These are phyloP conservation scores for Mycena galericulata DNA, from an alignment of 768 basidiomycete genomes.

Conservation along the genomic window DNA sequence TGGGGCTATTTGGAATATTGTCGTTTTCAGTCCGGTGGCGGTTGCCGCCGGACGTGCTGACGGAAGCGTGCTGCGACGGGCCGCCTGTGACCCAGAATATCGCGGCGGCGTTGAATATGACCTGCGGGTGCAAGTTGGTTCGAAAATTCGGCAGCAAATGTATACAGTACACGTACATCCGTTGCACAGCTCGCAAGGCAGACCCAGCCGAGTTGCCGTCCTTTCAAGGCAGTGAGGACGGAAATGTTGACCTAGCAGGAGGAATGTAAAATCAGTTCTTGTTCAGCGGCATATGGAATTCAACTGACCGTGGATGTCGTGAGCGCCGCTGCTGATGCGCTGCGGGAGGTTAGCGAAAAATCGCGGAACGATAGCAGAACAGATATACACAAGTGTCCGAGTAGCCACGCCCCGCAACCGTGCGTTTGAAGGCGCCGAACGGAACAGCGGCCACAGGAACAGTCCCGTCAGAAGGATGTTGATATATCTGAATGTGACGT, in stretches of 20 bases:
- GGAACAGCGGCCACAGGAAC: constrained; percentile 58
- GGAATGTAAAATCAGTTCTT: neutral
- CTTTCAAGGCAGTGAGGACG: constrained; percentile 45
- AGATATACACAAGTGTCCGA: neutral
- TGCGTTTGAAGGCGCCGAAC: neutral
- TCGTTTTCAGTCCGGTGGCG: too few relatives aligned
- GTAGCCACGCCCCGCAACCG: neutral
- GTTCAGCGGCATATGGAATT: neutral
- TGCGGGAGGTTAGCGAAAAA: neutral
- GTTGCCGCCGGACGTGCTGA: neutral
- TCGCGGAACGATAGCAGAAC: neutral
- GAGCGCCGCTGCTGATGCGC: neutral
- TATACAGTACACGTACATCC: constrained; percentile 41
- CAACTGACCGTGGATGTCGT: neutral
- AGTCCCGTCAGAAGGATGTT: constrained; percentile 54
- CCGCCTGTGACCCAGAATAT: constrained; percentile 62
- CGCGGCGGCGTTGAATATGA: constrained; percentile 59
- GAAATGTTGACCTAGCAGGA: neutral
- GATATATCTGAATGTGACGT: constrained; percentile 39
- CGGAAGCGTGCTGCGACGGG: neutral
- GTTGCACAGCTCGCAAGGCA: constrained; percentile 53
- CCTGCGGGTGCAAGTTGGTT: constrained; percentile 39
- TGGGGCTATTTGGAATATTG: too few relatives aligned
- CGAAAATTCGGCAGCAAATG: neutral
- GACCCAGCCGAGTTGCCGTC: constrained; percentile 61